Conservation (phyloP, 1,284 basidiomycete genomes). For the Porphyrellus sp. region DNA sequence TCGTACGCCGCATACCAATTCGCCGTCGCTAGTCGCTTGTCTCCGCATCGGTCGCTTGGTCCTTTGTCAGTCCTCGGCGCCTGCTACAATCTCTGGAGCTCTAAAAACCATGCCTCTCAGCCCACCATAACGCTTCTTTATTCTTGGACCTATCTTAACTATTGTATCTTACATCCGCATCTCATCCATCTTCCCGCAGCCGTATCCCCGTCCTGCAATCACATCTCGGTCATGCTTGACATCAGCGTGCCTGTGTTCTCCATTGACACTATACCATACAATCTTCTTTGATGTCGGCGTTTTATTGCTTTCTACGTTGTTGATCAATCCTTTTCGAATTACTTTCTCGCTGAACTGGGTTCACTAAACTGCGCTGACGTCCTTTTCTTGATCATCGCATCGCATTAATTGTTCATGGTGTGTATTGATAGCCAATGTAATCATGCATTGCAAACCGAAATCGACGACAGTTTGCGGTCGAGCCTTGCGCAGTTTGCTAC, state of each 20-base stretch:
- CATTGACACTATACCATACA: conserved; percentile 6
- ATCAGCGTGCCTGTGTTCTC: background rate
- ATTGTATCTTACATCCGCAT: conserved; percentile 7
- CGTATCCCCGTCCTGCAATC: background rate
- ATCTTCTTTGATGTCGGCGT: background rate
- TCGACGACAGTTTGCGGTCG: background rate
- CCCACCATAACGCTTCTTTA: conserved; percentile 7
- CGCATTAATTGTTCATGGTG: background rate
- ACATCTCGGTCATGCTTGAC: background rate
- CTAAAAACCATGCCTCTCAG: background rate
- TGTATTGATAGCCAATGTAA: conserved; percentile 9
- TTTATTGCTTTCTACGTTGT: background rate
- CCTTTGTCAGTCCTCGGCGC: background rate
- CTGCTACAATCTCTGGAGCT: background rate
- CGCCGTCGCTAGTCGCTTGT: background rate
- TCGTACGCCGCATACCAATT: background rate
- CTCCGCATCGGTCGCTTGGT: background rate
- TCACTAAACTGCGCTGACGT: conserved; percentile 15
- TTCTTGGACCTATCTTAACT: conserved; percentile 18
- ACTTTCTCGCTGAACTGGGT: conserved; percentile 6
- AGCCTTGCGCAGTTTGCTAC: too few relatives aligned
- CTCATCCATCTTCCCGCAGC: background rate
- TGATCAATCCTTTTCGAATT: background rate
- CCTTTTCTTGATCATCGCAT: background rate
- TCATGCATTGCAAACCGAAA: background rate